Evolutionary conservation across 2,329 filamentous ascomycete genomes (phyloP), one percentile per base, ranked within the genome.

Genomic region (Corynespora cassiicola): DNA sequence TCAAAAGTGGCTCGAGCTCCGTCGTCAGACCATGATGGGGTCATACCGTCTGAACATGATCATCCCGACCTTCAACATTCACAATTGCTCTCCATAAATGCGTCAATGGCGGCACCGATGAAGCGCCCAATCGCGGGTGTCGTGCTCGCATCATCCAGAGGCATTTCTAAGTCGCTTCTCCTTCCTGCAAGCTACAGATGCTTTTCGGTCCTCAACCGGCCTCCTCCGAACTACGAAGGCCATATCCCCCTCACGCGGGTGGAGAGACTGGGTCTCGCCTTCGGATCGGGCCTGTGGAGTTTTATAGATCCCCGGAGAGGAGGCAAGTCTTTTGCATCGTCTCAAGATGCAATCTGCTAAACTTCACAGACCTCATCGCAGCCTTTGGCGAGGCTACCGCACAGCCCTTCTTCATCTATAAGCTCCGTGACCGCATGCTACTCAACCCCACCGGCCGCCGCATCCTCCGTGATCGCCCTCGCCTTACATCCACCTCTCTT

Each of bases 351-450:
- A 21, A 6, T 15, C 25, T 22, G 4, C 25, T 25, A 9, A 33
- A 38, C 46, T 26, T 37, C 19, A 10, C 31, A 89, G 94, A 99
- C 74, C 84, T 99, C 53, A 95, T 99, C 56, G 94, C 94, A 21
- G 82, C 90, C 21, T 82, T 95, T n/a, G 92, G 91, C 63, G 94
- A 99, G 76, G 85, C 91, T 18, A 97, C 94, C 3, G 90, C 91
- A 15, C 90, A 91, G 7, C 94, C 94, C 9, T 96, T 90, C 78
- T 96, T 97, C 75, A 91, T 96, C 70, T 83, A 88, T 71, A 88
- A 89, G 39, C 88, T 99, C 14, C 90, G 90, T 52, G 82, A 92
- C 65, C 88, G 87, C 48, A 99, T 99, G 94, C 88, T 99, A 37
- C 75, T 82, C 18, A 77, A 85, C 50, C 78, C 88, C 1, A 95